Conservation (phyloP, 2,329 filamentous ascomycete genomes). For the Lachnellula suecica region DNA sequence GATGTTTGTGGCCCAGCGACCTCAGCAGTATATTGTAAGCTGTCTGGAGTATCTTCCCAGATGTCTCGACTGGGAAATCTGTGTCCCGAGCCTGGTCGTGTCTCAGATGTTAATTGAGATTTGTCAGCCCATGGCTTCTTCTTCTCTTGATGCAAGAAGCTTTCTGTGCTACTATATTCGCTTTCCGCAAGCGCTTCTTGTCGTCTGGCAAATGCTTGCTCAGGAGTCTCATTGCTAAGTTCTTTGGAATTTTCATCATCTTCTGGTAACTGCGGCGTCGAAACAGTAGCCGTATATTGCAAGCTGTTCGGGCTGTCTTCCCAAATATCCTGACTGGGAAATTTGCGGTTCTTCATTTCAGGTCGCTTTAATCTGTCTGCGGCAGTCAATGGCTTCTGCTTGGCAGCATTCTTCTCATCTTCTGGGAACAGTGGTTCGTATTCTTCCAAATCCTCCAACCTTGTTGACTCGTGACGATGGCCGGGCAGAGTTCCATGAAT, state of each 20-base stretch:
- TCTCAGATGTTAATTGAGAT: slow-evolving; percentile 50
- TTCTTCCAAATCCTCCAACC: slow-evolving; percentile 84
- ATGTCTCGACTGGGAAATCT: slow-evolving; percentile 90
- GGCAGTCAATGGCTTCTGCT: slow-evolving; percentile 49
- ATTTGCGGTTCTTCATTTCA: slow-evolving; percentile 61
- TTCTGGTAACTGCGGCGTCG: slow-evolving; percentile 68
- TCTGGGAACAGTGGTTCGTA: slow-evolving; percentile 95
- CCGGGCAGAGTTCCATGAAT: slow-evolving; percentile 56
- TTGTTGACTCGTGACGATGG: slow-evolving; percentile 56
- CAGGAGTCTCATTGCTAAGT: slow-evolving; percentile 47
- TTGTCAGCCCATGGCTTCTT: slow-evolving; percentile 50
- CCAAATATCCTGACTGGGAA: slow-evolving; percentile 96
- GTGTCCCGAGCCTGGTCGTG: slow-evolving; percentile 57
- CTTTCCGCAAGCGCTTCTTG: slow-evolving; percentile 65
- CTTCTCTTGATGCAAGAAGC: slow-evolving; percentile 52
- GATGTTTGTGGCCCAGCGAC: slow-evolving; percentile 58
- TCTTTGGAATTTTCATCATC: slow-evolving; percentile 31
- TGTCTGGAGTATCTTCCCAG: slow-evolving; percentile 92
- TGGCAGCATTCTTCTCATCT: slow-evolving; percentile 54
- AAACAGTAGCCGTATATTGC: slow-evolving; percentile 77
- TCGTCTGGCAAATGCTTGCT: slow-evolving; percentile 63
- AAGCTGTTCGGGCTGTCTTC: slow-evolving; percentile 90
- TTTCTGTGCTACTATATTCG: slow-evolving; percentile 46
- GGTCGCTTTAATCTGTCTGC: slow-evolving; percentile 56
- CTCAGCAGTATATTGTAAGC: slow-evolving; percentile 69